Conservation (phyloP, 2,329 filamentous ascomycete species). For the Claviceps quebecensis region DNA sequence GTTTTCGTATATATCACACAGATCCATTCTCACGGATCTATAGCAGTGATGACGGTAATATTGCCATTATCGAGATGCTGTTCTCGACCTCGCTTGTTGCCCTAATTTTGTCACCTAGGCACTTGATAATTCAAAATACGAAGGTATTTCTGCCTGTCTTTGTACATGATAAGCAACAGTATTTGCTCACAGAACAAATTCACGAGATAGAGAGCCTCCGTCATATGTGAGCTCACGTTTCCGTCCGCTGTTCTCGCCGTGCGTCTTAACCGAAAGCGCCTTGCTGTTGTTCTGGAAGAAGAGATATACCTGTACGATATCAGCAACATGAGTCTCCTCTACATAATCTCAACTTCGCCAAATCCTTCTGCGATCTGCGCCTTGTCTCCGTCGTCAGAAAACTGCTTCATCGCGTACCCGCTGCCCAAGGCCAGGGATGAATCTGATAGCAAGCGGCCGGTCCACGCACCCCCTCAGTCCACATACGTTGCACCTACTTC, state of each 20-base stretch:
- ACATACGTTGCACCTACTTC: conserved; percentile 72
- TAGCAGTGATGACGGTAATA: conserved; percentile 86
- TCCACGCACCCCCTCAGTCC: conserved; percentile 71
- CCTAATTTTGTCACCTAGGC: conserved; percentile 77
- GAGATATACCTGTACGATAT: conserved; percentile 98
- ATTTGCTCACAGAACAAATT: not conserved
- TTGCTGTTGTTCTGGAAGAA: conserved; percentile 87
- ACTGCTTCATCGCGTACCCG: conserved; percentile 91
- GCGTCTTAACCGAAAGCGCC: conserved; percentile 81
- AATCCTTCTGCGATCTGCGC: conserved; percentile 87
- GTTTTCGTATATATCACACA: conserved; percentile 92
- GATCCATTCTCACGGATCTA: conserved; percentile 93
- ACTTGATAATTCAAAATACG: conserved; percentile 93
- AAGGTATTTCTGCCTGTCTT: conserved; percentile 43
- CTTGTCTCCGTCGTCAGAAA: conserved; percentile 84
- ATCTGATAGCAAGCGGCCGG: conserved; percentile 43
- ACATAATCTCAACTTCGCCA: conserved; percentile 85
- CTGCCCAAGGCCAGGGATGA: conserved; percentile 61
- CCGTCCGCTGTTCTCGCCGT: conserved; percentile 92
- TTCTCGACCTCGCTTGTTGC: conserved; percentile 96
- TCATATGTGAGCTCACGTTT: conserved; percentile 97
- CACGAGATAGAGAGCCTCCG: conserved; percentile 43
- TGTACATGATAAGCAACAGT: not conserved
- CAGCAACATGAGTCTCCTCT: conserved; percentile 90
- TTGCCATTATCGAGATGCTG: conserved; percentile 94